These are phyloP conservation scores for Xerocomus minutiporus DNA, from an alignment of 1,284 basidiomycete species.

Conservation along the genomic window DNA sequence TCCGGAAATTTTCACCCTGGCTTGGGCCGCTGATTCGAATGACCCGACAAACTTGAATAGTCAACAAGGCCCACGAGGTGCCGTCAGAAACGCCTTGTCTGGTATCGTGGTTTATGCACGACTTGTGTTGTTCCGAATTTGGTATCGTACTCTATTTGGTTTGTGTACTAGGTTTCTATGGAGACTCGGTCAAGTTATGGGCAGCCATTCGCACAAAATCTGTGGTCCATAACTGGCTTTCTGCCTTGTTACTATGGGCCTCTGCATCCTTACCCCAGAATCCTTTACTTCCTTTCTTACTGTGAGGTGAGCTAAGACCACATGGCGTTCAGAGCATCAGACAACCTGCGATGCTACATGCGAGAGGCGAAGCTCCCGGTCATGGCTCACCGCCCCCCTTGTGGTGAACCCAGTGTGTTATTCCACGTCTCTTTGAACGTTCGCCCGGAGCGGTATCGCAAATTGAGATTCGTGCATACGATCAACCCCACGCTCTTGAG, in stretches of 20 bases:
- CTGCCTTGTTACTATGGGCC: background rate
- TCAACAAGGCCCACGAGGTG: no score
- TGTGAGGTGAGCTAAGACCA: background rate
- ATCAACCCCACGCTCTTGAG: constrained; percentile 32
- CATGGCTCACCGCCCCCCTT: constrained; percentile 37
- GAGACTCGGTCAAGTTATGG: constrained; percentile 6
- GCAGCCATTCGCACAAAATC: no score
- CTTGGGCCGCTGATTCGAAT: no score
- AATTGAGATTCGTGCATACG: constrained; percentile 42
- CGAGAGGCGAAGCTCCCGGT: constrained; percentile 44
- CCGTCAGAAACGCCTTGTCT: no score
- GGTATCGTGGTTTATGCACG: no score
- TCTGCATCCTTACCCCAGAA: no score
- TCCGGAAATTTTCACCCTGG: no score
- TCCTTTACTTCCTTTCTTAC: background rate
- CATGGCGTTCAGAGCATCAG: constrained; percentile 34
- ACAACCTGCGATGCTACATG: constrained; percentile 48
- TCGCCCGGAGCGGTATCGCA: constrained; percentile 45
- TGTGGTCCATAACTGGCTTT: background rate
- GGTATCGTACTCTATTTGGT: constrained; percentile 11
- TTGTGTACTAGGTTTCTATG: constrained; percentile 21
- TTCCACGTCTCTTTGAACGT: constrained; percentile 43
- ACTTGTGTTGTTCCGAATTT: background rate
- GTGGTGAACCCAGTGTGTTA: constrained; percentile 39
- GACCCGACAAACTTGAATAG: no score